phyloP scores from a whole-genome alignment of 1,284 basidiomycete species.

The Lentinula novae-zelandiae region DNA sequence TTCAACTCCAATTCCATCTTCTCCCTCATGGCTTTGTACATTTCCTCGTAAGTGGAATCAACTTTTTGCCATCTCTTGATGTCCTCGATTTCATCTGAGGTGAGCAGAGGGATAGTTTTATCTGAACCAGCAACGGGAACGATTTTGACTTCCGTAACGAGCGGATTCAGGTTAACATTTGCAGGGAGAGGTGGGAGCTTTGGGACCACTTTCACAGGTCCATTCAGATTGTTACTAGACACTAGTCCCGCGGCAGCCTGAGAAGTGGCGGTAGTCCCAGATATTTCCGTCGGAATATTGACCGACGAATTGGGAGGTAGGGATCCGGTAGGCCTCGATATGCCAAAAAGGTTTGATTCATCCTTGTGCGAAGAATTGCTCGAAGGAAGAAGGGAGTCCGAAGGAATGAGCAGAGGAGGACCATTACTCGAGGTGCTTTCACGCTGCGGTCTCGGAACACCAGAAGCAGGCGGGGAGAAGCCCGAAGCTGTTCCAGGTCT shows the following conservation, averaged over 20 bases:
- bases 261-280: not conserved
- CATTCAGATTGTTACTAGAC: not conserved
- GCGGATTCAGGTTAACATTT: slow-evolving; percentile 48
- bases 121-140: slow-evolving; percentile 57
- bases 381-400: not conserved
- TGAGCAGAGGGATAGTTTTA: slow-evolving; percentile 52
- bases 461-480: slow-evolving; percentile 1
- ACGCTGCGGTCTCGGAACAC: not conserved
- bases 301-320: not conserved
- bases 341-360: not conserved
- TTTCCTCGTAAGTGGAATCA: slow-evolving; percentile 47
- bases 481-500: slow-evolving; percentile 4
- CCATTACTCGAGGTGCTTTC: not conserved
- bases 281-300: not conserved
- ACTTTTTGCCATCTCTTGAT: slow-evolving; percentile 41
- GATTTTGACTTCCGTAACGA: slow-evolving; percentile 60
- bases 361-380: not conserved
- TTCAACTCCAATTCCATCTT: slow-evolving; percentile 41
- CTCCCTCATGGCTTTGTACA: slow-evolving; percentile 40
- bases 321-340: not conserved
- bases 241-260: slow-evolving; percentile 4
- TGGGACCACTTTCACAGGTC: slow-evolving; percentile 4
- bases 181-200: slow-evolving; percentile 29
- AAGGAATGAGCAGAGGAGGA: not conserved
- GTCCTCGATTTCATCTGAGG: slow-evolving; percentile 32